phyloP scores from a whole-genome alignment of 2,329 filamentous ascomycete species.

The Acarospora socialis region DNA sequence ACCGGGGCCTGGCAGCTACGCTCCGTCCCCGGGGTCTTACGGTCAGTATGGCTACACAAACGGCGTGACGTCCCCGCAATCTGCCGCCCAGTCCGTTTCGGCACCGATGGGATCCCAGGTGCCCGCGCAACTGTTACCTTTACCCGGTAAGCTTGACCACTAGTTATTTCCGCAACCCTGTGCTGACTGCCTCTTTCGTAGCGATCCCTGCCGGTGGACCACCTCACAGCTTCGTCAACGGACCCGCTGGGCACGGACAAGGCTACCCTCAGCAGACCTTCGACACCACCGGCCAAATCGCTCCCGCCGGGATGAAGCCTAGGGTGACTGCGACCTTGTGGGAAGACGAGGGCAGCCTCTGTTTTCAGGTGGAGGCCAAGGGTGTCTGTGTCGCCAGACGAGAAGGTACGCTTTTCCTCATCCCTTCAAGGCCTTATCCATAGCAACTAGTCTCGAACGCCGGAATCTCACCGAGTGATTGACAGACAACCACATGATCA shows the following conservation, averaged over 20 bases:
- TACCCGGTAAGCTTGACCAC: constrained; percentile 15
- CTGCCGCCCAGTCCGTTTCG: constrained; percentile 51
- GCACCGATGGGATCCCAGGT: constrained; percentile 53
- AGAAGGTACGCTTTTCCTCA: constrained; percentile 50
- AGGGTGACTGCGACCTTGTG: constrained; percentile 90
- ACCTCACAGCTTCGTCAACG: constrained; percentile 27
- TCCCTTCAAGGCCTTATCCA: constrained; percentile 3
- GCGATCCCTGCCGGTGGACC: constrained; percentile 17
- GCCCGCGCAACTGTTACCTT: constrained; percentile 42
- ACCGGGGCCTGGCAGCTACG: constrained; percentile 55
- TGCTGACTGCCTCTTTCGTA: constrained; percentile 14
- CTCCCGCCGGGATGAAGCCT: constrained; percentile 89
- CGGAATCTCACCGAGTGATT: constrained; percentile 1
- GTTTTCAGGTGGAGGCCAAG: constrained; percentile 93
- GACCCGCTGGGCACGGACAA: constrained; percentile 27
- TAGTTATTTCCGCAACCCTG: too few relatives aligned
- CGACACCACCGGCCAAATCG: constrained; percentile 83
- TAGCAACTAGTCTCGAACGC: neutral
- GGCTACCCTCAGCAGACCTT: constrained; percentile 42
- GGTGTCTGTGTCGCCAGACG: constrained; percentile 89
- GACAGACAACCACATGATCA: constrained; percentile 96
- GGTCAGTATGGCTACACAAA: constrained; percentile 60
- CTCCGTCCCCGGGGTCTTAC: constrained; percentile 43
- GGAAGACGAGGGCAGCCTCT: constrained; percentile 96
- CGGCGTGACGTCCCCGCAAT: constrained; percentile 67